Conservation (phyloP, 768 basidiomycete species). For the Sarcomyxa edulis region DNA sequence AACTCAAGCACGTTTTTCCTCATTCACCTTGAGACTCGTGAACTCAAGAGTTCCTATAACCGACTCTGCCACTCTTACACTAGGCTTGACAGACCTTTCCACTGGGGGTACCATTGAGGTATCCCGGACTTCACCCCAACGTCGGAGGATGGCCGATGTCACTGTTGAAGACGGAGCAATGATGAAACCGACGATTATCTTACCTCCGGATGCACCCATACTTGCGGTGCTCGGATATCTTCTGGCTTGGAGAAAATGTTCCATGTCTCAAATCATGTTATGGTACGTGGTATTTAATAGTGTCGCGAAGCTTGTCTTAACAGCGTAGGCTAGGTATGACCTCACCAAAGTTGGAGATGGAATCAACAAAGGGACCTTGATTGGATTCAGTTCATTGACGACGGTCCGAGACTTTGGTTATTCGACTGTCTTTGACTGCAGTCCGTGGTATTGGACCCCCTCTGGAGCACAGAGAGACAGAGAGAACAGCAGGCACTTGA, state of each 20-base stretch:
- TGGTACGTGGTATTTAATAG: too few relatives aligned
- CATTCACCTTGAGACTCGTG: conserved; percentile 10
- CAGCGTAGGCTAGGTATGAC: conserved; percentile 12
- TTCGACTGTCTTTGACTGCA: conserved; percentile 2
- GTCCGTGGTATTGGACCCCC: conserved; percentile 2
- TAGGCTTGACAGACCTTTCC: conserved; percentile 9
- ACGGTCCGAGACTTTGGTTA: too few relatives aligned
- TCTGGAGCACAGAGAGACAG: conserved; percentile 3
- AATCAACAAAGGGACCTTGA: background rate
- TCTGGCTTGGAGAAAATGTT: background rate
- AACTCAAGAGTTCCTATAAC: conserved; percentile 8
- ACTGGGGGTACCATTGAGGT: conserved; percentile 14
- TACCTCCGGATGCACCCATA: conserved; percentile 13
- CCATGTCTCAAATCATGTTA: conserved; percentile 13
- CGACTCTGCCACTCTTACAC: conserved; percentile 7
- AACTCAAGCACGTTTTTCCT: conserved; percentile 12
- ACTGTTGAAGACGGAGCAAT: conserved; percentile 5
- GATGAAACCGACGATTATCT: conserved; percentile 4
- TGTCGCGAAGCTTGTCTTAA: too few relatives aligned
- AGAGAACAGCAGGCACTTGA: conserved; percentile 15
- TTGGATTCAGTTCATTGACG: too few relatives aligned
- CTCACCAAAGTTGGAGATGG: conserved; percentile 12
- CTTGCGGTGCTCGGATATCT: conserved; percentile 15
- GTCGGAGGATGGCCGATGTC: conserved; percentile 8
- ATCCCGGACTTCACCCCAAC: conserved; percentile 6